Evolutionary conservation across 1,284 basidiomycete genomes (phyloP), one percentile per base, ranked within the genome.

Genomic region (Heliocybe sulcata): DNA sequence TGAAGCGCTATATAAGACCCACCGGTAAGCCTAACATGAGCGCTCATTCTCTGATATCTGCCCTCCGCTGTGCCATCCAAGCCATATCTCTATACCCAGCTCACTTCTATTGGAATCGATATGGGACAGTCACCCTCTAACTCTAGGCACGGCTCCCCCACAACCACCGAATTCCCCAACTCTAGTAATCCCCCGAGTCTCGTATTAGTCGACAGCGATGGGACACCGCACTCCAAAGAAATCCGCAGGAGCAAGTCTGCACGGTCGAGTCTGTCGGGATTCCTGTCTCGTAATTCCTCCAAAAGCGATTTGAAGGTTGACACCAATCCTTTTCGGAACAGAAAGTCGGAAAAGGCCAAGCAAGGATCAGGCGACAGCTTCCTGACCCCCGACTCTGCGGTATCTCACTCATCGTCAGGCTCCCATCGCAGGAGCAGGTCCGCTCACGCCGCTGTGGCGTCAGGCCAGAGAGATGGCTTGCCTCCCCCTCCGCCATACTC

Each of bases 401-500:
- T n/a, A 20, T 42, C 38, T n/a, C 38, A n/a, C 16, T 49, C 59
- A 2, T 45, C 56, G 2, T 20, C 50, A 10, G 22, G 49, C 10
- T 38, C 51, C 14, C 62, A 62, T 33, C 56, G 63, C 11, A 55
- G 63, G 25, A 59, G 55, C 48, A 56, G 58, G 52, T 64, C 63
- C 20, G 59, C 62, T 1, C 49, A 60, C 31, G 61, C 55, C 2
- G 54, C 54, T 19, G 27, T 53, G 19, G 35, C 49, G 22, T 53
- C 47, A 29, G 33, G 19, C 23, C 6, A 3, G 14, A 14, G 47
- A 4, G n/a, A 49, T 26, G 16, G 3, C 4, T 11, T 27, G 3
- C 49, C 45, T 42, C 59, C 58, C 16, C 63, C 63, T 23, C 63
- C 63, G 9, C 54, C 61, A 10, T 62, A 62, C 45, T 38, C 60